phyloP scores from a whole-genome alignment of 1,139 yeast species.

The Saccharomyces hybrid region DNA sequence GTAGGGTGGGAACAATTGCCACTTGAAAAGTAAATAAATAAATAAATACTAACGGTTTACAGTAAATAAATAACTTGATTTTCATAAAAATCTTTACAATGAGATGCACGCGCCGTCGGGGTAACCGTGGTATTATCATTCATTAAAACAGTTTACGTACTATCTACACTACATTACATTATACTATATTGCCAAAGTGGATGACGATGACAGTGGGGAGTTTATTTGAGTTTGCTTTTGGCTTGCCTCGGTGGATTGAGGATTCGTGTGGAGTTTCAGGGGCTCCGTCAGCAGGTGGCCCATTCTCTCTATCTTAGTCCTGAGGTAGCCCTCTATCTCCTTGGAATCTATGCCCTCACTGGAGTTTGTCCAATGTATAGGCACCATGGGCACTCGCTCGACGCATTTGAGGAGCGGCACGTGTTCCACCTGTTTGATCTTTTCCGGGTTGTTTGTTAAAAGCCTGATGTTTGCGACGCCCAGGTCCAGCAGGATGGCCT shows the following conservation, averaged over 20 bases:
- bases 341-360: conserved; percentile 64
- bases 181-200: neutral
- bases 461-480: conserved; percentile 67
- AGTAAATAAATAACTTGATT: neutral
- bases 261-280: conserved; percentile 32
- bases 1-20: neutral
- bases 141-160: neutral
- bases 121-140: neutral
- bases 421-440: conserved; percentile 69
- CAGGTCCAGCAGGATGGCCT: conserved; percentile 81
- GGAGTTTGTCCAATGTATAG: conserved; percentile 75
- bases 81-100: neutral
- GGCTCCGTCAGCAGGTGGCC: conserved; percentile 80
- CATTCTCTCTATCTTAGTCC: conserved; percentile 94
- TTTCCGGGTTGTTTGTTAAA: conserved; percentile 93
- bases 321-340: conserved; percentile 86
- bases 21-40: neutral
- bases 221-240: neutral
- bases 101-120: neutral
- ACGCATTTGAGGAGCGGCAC: conserved; percentile 32
- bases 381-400: conserved; percentile 94
- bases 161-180: neutral
- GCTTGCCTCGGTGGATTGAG: neutral
- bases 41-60: neutral
- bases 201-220: neutral